Evolutionary conservation across 345 rosid genomes (phyloP).

Genomic region (Anastatica hierochuntica): DNA sequence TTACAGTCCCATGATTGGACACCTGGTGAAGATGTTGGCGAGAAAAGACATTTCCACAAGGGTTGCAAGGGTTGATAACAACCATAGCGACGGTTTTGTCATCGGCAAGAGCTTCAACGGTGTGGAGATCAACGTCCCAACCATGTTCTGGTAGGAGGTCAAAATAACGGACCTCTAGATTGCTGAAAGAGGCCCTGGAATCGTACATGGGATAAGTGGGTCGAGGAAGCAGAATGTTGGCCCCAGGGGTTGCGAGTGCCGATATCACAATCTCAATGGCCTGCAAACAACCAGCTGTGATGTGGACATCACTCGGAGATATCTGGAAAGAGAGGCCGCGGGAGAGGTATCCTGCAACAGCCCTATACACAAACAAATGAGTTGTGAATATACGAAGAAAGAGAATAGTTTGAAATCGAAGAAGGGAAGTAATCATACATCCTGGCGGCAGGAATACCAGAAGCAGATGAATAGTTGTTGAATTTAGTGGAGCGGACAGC

Average conservation of each 20-base stretch:
- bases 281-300: slow-evolving; percentile 48
- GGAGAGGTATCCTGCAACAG: slow-evolving; percentile 49
- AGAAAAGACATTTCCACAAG: slow-evolving; percentile 54
- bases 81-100: slow-evolving; percentile 51
- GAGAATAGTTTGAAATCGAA: too few relatives aligned
- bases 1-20: too few relatives aligned
- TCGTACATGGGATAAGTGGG: slow-evolving; percentile 50
- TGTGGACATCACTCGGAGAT: slow-evolving; percentile 40
- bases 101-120: slow-evolving; percentile 53
- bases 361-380: too few relatives aligned
- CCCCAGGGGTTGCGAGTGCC: slow-evolving; percentile 46
- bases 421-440: slow-evolving; percentile 2
- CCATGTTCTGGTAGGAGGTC: slow-evolving; percentile 52
- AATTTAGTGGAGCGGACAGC: slow-evolving; percentile 17
- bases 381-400: too few relatives aligned
- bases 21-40: slow-evolving; percentile 48
- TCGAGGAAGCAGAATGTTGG: slow-evolving; percentile 52
- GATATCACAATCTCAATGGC: slow-evolving; percentile 41
- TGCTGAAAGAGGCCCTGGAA: slow-evolving; percentile 26
- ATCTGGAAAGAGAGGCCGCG: slow-evolving; percentile 45
- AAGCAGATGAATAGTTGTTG: slow-evolving; percentile 11
- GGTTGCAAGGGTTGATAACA: slow-evolving; percentile 51
- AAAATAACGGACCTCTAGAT: slow-evolving; percentile 44
- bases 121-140: slow-evolving; percentile 60
- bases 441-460: slow-evolving; percentile 17